Evolutionary conservation across 305 asterid genomes (phyloP).

Genomic region (Fraxinus greggii): DNA sequence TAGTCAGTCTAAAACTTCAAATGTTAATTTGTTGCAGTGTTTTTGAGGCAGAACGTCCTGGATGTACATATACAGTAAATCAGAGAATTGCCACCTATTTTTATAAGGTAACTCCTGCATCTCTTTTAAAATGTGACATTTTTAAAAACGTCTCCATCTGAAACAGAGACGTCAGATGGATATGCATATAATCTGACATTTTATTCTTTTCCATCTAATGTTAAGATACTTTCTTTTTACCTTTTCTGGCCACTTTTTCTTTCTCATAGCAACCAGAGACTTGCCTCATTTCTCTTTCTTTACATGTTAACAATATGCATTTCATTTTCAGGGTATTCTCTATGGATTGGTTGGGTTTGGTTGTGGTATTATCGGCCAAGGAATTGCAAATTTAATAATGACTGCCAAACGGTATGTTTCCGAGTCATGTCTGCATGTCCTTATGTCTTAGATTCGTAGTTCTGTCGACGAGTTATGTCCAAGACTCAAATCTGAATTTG

Average conservation of each 20-base stretch:
- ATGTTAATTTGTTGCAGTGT: constrained; percentile 52
- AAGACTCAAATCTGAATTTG: background rate
- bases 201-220: background rate
- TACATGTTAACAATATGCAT: constrained; percentile 5
- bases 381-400: constrained; percentile 91
- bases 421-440: background rate
- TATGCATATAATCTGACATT: background rate
- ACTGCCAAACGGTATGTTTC: constrained; percentile 77
- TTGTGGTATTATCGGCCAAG: constrained; percentile 95
- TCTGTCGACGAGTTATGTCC: background rate
- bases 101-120: constrained; percentile 54
- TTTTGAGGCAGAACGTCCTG: constrained; percentile 94
- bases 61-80: constrained; percentile 62
- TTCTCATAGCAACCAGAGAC: background rate
- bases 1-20: background rate
- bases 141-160: background rate
- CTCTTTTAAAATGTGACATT: background rate
- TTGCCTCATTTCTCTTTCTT: background rate
- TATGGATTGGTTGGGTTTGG: constrained; percentile 95
- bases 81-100: constrained; percentile 92
- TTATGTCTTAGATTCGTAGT: constrained; percentile 2
- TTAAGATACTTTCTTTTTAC: background rate
- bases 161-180: background rate
- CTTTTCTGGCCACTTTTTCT: background rate
- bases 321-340: constrained; percentile 65